Base-by-base conservation (phyloP, 257 asterid species). In the Nicotiana benthamiana region DNA sequence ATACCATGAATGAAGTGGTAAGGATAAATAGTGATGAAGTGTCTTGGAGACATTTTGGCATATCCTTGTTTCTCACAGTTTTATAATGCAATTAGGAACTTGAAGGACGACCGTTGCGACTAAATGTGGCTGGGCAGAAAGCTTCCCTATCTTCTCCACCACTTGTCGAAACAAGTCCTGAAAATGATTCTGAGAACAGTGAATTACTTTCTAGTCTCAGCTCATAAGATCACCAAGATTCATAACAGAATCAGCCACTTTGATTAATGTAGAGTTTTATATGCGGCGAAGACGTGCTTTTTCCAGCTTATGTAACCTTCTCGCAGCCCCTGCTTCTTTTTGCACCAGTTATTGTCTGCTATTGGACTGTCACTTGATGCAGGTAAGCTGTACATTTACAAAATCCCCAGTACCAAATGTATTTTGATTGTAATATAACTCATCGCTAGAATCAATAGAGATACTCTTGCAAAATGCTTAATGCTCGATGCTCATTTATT, bases 1-100 rank as follows among this genome's bases (percentile, higher is more conserved):
- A 81, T 54, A 90, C 93, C 86, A 81, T 92, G 98, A 87, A 91
- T 85, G 99, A 89, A 84, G 83, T 91, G 96, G 99, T 95, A 92
- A 83, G 88, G 80, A 77, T 17, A 68, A 20, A 27, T 46, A 26
- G 7, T 76, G 56, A 27, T 68, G 46, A 22, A 30, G 57, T 54
- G 26, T 56, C 68, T 53, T 43, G 7, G 30, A 40, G 9, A 67
- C 10, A 26, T 60, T 52, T 62, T 0, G 22, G 67, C 53, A 20
- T 70, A 22, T 75, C 28, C 8, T 68, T 79, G 26, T 67, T 80
- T 54, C 80, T 52, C 51, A 74, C 24, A 75, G 10, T 15, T 61
- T 11, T 70, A 13, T 60, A 60, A 80, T 70, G 9, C 77, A 75
- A 34, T n/a, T 82, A 95, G 99, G 98, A 92, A 83, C 54, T 95